Base-by-base conservation (phyloP, 441 rosid species). In the Francoa sonchifolia region DNA sequence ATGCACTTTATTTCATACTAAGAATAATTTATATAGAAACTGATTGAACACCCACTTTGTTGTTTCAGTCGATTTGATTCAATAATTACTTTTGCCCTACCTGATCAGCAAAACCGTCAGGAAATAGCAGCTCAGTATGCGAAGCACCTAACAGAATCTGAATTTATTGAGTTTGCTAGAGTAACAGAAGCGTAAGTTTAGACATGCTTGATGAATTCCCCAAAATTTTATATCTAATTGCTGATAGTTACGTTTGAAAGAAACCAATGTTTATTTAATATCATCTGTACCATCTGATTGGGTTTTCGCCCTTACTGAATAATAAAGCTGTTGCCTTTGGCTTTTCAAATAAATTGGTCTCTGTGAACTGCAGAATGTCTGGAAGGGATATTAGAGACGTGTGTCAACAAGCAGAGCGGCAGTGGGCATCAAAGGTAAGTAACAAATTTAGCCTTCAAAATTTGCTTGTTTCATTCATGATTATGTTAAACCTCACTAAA, bases 361-460 rank as follows among this genome's bases (percentile, higher is more conserved):
- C 39, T 39, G 13, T 45, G 40, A 8, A 23, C 17, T 39, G 45
- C 76, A 86, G 90, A 52, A 77, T 90, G 93, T 86, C 96, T 19
- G 95, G 93, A 39, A 73, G 99, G 64, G 96, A 82, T 62, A 83
- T 82, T 1, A 58, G 83, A 57, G 95, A 86, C 50, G 76, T 69
- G 39, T 86, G 96, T 56, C 94, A 82, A 67, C 94, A 77, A 62
- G 95, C 96, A 26, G 99, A 90, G 71, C 67, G 99, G n/a, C 55
- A 71, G 19, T 80, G 99, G 96, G 99, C 96, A 38, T 82, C 96
- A 16, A 86, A 86, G 93, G 98, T 73, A 55, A 36, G 0, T 15
- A 14, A 3, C 9, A 23, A 17, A 20, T 14, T 22, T 21, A 15
- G 19, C 11, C 11, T 2, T 20, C n/a, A n/a, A n/a, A n/a, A n/a